Conservation (phyloP, 148 eudicot genomes). For the Rheum nobile region DNA sequence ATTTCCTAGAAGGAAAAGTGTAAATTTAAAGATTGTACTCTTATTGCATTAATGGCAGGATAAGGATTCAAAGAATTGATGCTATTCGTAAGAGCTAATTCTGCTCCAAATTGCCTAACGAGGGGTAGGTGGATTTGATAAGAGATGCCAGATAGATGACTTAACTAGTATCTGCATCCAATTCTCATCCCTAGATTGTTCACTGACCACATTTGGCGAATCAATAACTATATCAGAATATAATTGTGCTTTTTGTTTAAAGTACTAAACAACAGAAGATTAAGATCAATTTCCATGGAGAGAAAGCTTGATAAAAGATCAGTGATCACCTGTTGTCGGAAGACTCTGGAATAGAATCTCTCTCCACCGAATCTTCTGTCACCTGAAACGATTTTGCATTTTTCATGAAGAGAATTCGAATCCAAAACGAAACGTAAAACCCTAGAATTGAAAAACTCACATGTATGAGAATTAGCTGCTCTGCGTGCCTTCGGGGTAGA, state of each 20-base stretch:
- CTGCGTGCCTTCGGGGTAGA: background rate
- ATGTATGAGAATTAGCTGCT: background rate
- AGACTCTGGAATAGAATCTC: background rate
- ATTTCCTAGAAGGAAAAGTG: background rate
- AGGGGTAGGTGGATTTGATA: constrained; percentile 6
- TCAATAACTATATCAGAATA: background rate
- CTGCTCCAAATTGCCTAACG: background rate
- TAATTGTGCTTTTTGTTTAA: background rate
- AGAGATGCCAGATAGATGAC: constrained; percentile 2
- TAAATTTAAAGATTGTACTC: constrained; percentile 1
- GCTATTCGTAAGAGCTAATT: constrained; percentile 1
- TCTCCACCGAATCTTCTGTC: background rate
- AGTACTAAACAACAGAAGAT: background rate
- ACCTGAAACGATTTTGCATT: background rate
- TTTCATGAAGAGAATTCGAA: background rate
- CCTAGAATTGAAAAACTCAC: background rate
- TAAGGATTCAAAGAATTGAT: constrained; percentile 4
- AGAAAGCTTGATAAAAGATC: background rate
- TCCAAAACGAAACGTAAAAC: background rate
- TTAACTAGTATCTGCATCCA: constrained; percentile 1
- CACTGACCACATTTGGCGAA: constrained; percentile 1
- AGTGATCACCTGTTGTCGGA: constrained; percentile 4
- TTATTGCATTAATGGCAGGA: constrained; percentile 6
- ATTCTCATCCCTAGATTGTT: background rate
- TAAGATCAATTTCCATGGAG: constrained; percentile 4